Evolutionary conservation across 371 early-diverging fungal genomes (phyloP), one percentile per base, ranked within the genome.

Genomic region (Mortierella polycephala): DNA sequence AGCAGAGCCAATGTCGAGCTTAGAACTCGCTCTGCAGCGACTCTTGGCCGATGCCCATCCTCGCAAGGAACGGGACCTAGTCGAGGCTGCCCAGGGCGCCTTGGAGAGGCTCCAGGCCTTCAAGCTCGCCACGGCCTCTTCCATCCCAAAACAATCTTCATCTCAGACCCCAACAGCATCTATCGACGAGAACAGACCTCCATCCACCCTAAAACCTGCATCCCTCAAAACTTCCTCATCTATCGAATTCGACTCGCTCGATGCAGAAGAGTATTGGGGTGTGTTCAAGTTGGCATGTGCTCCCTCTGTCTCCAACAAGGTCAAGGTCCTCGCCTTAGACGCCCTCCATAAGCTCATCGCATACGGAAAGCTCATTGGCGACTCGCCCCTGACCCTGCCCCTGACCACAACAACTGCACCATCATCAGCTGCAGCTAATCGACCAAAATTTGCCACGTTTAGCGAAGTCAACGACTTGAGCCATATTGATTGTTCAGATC

Each of bases 391-490:
- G 60, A 72, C 52, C 0, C 57, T 77, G 18, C 79, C 79, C 8
- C 69, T 73, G 18, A 46, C 72, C 2, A 47, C 69, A n/a, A 47
- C 63, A 6, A 60, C 75, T 3, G 71, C 76, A n/a, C 56, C 62
- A 14, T 62, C 65, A 7, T 45, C 67, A 6, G 20, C 66, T 14
- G 67, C 77, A 7, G 57, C 54, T 37, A 63, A 52, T 44, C 69
- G 73, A 13, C 66, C 69, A 45, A 77, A 72, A 66, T 68, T 68
- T 56, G 79, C 72, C 3, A 52, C 58, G 1, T 81, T 82, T 50
- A 80, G 79, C 47, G 84, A 82, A 46, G 53, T 42, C 41, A 84
- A 84, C 58, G 75, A 82, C 64, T 55, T 84, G 49, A 66, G 68
- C 39, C 70, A 66, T 46, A 73, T 84, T 66, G 81, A 82, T 56